Evolutionary conservation across 495 filamentous ascomycete species (phyloP), one percentile per base, ranked within the genome.

Genomic region (Xylaria castorea): DNA sequence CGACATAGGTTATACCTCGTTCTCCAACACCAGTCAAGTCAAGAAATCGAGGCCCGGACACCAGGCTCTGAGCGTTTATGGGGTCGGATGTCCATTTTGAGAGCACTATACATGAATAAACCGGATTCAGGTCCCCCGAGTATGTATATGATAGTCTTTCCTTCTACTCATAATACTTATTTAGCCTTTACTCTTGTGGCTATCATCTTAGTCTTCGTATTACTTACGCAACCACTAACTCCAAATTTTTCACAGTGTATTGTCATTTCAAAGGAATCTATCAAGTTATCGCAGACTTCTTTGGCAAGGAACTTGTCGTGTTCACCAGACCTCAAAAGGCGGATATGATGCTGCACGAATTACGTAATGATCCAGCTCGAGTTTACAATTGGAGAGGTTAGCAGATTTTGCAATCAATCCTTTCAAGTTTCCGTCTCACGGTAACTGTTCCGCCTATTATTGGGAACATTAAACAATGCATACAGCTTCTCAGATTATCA

Each of bases 211-310:
- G 7, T 34, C 1, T 34, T 3, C 8, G 58, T 14, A 20, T 1
- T 22, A 38, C 18, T 12, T 32, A 57, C 11, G 7, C 14, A 18
- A 12, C 18, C 7, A 61, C 58, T 61, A 22, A 61, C 34, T 14
- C 20, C 20, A 12, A 0, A 3, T 9, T 38, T 1, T 9, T 0
- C 18, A 61, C 1, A 61, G 58, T 61, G 58, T 61, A 61, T 18
- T 61, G 58, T 61, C 32, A 61, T 36, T 61, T 61, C 34, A 38
- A 3, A 18, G 58, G 58, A 11, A 61, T 61, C 3, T 22, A n/a
- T 61, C 58, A 61, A 40, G 58, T 61, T 61, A 61, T 61, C 18
- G 58, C 58, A 18, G 58, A 61, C 20, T 61, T 61, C 34, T 61
- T 61, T 14, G 58, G 58, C 4, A 61, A 61, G 14, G 58, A 61